Base-by-base conservation (phyloP, 208 protist species). In the Spironucleus salmonicida region DNA sequence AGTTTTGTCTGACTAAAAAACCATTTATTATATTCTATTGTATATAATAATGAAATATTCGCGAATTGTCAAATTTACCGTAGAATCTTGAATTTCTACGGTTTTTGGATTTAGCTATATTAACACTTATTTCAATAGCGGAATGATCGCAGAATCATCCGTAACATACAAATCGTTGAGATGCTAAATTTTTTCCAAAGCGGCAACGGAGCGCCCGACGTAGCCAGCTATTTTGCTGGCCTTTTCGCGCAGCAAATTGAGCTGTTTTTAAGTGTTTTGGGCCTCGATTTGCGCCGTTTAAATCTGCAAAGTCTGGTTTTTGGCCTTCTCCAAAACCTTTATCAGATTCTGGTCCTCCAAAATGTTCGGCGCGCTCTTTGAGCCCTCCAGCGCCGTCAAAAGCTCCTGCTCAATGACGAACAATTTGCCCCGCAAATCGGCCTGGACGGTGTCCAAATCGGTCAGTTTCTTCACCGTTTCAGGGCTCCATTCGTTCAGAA, bases 401-500 rank as follows among this genome's bases (percentile, higher is more conserved):
- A 71, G 34, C 9, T 11, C 45, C 15, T 71, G 11, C 34, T 71
- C 64, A 32, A 71, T 19, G 11, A 42, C n/a, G n/a, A 7, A 27
- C 9, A 45, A 38, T 49, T 71, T 15, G 9, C 27, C n/a, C 4
- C 27, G 27, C 4, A 71, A 42, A 19, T 2, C 7, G 2, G 38
- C 30, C 34, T 71, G 34, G 4, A 15, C 7, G 15, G 13, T 38
- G 9, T 38, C n/a, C 7, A 71, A 42, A 19, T 45, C 64, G 4
- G 13, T 19, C 15, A 71, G 13, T 49, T 71, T 71, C 34, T 71
- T 15, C 9, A 71, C 9, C 2, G 34, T 57, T 57, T 40, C 7
- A 42, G 64, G 64, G n/a, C 32, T 45, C 64, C 64, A 71, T 38
- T 45, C 34, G 4, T n/a, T 38, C 4, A 71, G 64, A 71, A 71